Evolutionary conservation across 768 basidiomycete species (phyloP).

Genomic region (Suillus spraguei): DNA sequence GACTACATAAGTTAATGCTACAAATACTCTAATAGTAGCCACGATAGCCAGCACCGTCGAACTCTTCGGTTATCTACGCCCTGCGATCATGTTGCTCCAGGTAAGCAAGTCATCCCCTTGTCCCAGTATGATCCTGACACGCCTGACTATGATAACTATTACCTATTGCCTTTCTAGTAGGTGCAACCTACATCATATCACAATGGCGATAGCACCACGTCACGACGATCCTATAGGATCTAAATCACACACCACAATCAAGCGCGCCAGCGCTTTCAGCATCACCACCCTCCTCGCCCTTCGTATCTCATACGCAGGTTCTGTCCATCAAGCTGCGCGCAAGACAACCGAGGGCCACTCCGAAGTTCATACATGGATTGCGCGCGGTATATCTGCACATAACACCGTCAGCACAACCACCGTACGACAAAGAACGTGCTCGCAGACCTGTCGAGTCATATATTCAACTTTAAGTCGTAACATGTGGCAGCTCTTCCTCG

Average conservation of each 20-base stretch:
- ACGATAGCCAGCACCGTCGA: background rate
- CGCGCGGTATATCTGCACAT: constrained; percentile 18
- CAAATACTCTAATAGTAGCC: background rate
- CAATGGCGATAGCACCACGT: constrained; percentile 8
- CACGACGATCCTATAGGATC: background rate
- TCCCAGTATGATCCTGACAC: constrained; percentile 20
- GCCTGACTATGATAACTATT: constrained; percentile 16
- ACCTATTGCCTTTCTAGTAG: constrained; percentile 20
- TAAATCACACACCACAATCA: constrained; percentile 22
- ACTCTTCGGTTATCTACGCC: background rate
- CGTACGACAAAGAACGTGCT: background rate
- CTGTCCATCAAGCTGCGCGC: constrained; percentile 11
- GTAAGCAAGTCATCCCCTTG: constrained; percentile 2
- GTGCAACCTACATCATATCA: constrained; percentile 24
- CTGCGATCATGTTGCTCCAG: constrained; percentile 13
- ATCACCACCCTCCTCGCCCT: constrained; percentile 25
- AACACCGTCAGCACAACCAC: background rate
- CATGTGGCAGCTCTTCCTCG: background rate
- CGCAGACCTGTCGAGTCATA: constrained; percentile 3
- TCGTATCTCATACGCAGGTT: constrained; percentile 26
- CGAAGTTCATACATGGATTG: constrained; percentile 19
- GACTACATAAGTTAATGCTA: background rate
- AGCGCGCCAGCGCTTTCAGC: constrained; percentile 21
- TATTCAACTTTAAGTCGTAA: too few species aligned
- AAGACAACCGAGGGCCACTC: constrained; percentile 10